Base-by-base conservation (phyloP, 768 basidiomycete species). In the Omphalotus guepiniiformis region DNA sequence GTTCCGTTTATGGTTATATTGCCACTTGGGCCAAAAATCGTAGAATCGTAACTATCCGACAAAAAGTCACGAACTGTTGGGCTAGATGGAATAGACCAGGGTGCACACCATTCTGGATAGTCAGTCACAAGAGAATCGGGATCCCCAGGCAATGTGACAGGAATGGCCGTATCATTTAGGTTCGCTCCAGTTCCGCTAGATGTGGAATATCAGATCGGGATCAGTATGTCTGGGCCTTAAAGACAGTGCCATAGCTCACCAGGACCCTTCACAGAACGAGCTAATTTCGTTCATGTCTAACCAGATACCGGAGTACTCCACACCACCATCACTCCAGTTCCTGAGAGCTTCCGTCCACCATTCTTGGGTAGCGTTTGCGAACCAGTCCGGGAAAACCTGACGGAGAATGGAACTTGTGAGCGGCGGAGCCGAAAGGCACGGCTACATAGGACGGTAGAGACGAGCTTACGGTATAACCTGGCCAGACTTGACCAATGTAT, bases 401-500 rank as follows among this genome's bases (percentile, higher is more conserved):
- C 38, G 12, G 4, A 32, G 25, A 27, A 11, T n/a, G n/a, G n/a
- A n/a, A n/a, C n/a, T n/a, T n/a, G n/a, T n/a, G n/a, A n/a, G n/a
- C n/a, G n/a, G n/a, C n/a, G n/a, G n/a, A n/a, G n/a, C n/a, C n/a
- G n/a, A n/a, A n/a, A n/a, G n/a, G n/a, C n/a, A 32, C 30, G 30
- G 30, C 30, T 9, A 32, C 9, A 32, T n/a, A 32, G 30, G 22
- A 18, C 18, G 7, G 16, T 16, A 29, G 15, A 28, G n/a, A 39
- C 34, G 13, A 16, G 58, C 72, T 15, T 28, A 80, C 84, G 6
- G 83, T 82, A 62, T 78, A 83, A 19, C 87, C 85, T 13, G 87
- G 85, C 86, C 84, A 89, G 7, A 88, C 86, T 57, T 82, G 73
- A 9, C 88, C 88, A 1, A 87, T 58, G 60, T 85, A 89, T 55